Evolutionary conservation across 371 early-diverging fungal genomes (phyloP).

Genomic region (Rhizopus delemar): DNA sequence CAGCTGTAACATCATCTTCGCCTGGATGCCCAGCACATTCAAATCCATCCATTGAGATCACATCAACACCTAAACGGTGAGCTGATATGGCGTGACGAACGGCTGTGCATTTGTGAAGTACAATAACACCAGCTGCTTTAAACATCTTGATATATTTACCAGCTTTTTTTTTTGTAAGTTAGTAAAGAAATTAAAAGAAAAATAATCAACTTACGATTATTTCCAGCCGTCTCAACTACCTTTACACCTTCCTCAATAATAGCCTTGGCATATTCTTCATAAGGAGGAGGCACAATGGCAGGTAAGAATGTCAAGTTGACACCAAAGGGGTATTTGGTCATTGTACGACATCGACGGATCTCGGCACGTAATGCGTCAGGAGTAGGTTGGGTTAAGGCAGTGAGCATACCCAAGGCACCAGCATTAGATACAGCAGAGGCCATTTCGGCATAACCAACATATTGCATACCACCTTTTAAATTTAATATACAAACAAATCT

Average conservation of each 20-base stretch:
- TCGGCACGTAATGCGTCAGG: slow-evolving; percentile 76
- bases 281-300: slow-evolving; percentile 76
- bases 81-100: slow-evolving; percentile 75
- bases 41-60: slow-evolving; percentile 76
- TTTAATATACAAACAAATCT: not conserved
- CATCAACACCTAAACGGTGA: slow-evolving; percentile 63
- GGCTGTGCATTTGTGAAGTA: slow-evolving; percentile 79
- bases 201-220: slow-evolving; percentile 55
- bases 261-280: slow-evolving; percentile 71
- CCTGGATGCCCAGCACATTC: slow-evolving; percentile 88
- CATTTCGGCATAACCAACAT: slow-evolving; percentile 74
- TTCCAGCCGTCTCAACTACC: slow-evolving; percentile 76
- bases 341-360: slow-evolving; percentile 70
- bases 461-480: slow-evolving; percentile 33
- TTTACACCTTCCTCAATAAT: slow-evolving; percentile 80
- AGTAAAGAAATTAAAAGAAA: not conserved
- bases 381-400: slow-evolving; percentile 85
- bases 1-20: slow-evolving; percentile 76
- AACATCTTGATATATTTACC: slow-evolving; percentile 72
- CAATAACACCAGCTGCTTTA: slow-evolving; percentile 72
- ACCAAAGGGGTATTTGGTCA: slow-evolving; percentile 80
- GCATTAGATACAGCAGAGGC: slow-evolving; percentile 95
- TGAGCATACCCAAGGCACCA: slow-evolving; percentile 92
- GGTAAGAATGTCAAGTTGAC: slow-evolving; percentile 74
- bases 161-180: slow-evolving; percentile 29